Evolutionary conservation across 495 filamentous ascomycete species (phyloP).

Genomic region (Chaetomium tenue): DNA sequence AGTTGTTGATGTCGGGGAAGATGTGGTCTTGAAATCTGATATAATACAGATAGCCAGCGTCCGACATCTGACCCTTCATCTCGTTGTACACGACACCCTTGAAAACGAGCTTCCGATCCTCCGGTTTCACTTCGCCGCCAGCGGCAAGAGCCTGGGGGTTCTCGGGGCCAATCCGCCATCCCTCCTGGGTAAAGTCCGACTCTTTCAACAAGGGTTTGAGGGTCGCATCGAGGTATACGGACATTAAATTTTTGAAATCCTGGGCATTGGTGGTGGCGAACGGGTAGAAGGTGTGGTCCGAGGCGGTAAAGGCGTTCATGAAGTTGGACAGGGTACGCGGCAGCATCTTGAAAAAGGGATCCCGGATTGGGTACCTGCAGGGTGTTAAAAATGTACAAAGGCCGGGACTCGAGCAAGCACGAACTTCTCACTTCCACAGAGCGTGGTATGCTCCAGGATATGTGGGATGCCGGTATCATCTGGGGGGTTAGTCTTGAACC

Average conservation of each 20-base stretch:
- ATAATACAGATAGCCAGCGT: slow-evolving; percentile 93
- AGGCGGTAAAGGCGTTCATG: slow-evolving; percentile 97
- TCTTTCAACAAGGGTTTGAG: slow-evolving; percentile 82
- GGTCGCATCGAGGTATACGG: slow-evolving; percentile 94
- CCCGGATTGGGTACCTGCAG: slow-evolving; percentile 83
- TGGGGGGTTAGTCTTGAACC: slow-evolving; percentile 97
- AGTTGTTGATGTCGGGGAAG: slow-evolving; percentile 90
- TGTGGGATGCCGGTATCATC: slow-evolving; percentile 96
- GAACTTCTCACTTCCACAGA: slow-evolving; percentile 95
- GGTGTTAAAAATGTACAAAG: slow-evolving; percentile 20
- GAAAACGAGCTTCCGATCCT: slow-evolving; percentile 71
- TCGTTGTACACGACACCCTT: slow-evolving; percentile 99
- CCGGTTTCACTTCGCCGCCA: slow-evolving; percentile 41
- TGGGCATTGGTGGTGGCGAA: slow-evolving; percentile 97
- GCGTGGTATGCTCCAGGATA: slow-evolving; percentile 93
- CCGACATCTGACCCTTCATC: slow-evolving; percentile 99
- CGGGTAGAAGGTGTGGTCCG: slow-evolving; percentile 96
- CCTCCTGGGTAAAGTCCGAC: slow-evolving; percentile 93
- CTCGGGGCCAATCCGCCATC: slow-evolving; percentile 92
- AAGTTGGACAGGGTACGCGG: slow-evolving; percentile 96
- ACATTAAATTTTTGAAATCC: slow-evolving; percentile 93
- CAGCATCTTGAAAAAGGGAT: slow-evolving; percentile 99
- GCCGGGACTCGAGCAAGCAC: slow-evolving; percentile 17
- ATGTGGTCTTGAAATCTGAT: slow-evolving; percentile 93
- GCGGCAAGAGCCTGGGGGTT: slow-evolving; percentile 61